phyloP scores from a whole-genome alignment of 2,329 filamentous ascomycete species.

The Fusarium armeniacum region DNA sequence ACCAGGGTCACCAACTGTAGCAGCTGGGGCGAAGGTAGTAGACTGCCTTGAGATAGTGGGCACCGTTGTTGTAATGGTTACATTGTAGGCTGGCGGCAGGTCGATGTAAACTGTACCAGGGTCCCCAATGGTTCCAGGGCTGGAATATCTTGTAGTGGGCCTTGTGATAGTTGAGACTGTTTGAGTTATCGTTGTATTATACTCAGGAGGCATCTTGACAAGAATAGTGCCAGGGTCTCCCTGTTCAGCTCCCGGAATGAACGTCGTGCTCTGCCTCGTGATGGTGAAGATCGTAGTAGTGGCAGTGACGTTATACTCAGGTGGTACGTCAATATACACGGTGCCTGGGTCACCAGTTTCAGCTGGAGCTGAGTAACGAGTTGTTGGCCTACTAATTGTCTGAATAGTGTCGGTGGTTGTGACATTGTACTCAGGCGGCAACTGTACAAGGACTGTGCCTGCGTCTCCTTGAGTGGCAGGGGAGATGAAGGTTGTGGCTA shows the following conservation, averaged over 20 bases:
- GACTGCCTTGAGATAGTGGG: conserved; percentile 10
- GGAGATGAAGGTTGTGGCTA: conserved; percentile 22
- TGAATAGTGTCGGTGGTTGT: conserved; percentile 19
- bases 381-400: conserved; percentile 19
- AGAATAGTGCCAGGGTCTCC: conserved; percentile 24
- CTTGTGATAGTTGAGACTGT: conserved; percentile 8
- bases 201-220: conserved; percentile 19
- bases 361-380: conserved; percentile 16
- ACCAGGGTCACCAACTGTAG: conserved; percentile 19
- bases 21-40: conserved; percentile 13
- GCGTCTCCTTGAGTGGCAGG: conserved; percentile 28
- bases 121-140: conserved; percentile 10
- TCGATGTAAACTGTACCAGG: conserved; percentile 26
- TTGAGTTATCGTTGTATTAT: conserved; percentile 16
- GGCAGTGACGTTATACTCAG: conserved; percentile 20
- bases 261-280: conserved; percentile 8
- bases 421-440: conserved; percentile 29
- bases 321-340: conserved; percentile 11
- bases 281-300: conserved; percentile 14
- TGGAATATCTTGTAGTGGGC: conserved; percentile 10
- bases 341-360: conserved; percentile 22
- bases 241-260: conserved; percentile 2
- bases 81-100: conserved; percentile 25
- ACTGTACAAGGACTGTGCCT: conserved; percentile 23
- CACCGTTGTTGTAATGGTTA: conserved; percentile 24